Base-by-base conservation (phyloP, 2,329 filamentous ascomycete genomes). In the Penicillium sp. region DNA sequence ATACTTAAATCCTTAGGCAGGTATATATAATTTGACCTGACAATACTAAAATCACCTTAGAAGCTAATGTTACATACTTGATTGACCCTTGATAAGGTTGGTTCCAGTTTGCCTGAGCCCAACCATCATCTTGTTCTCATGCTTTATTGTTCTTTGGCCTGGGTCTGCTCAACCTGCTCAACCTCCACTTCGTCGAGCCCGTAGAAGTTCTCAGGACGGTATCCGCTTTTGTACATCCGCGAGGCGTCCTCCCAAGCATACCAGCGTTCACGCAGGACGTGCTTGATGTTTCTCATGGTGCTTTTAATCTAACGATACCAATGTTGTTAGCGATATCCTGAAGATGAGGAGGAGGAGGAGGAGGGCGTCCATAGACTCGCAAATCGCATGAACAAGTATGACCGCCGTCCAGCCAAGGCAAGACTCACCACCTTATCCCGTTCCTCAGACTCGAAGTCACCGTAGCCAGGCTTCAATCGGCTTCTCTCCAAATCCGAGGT, bases 221-320 rank as follows among this genome's bases (percentile, higher is more conserved):
- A 66, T 39, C 69, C 70, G 18, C 60, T 57, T 25, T 67, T 54
- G 49, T 69, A 72, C 34, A 72, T 59, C 33, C 63, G 62, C 45
- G 64, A 62, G 29, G 71, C 72, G 33, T 73, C 71, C 49, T 71
- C 69, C 87, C 89, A 97, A 9, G 88, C 81, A 72, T 95, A 92
- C 75, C 83, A 93, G 63, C 92, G 81, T 73, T 96, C 91, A 30
- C 88, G 92, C 64, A 97, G 75, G 41, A 85, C 81, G 59, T 93
- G 87, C 74, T 89, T 89, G 71, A 97, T 95, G 38, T 80, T 78
- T 64, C 82, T 81, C 81, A 92, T 89, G 19, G 92, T 96, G 67
- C 77, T 75, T 60, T 78, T 78, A 52, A 95, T 80, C 89, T 95
- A 64, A 18, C 6, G 11, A 28, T 11, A 42, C 42, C 29, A 35